A percentile compares a stretch with the other conserved stretches of the same genome.
Evolutionary conservation across 75 land plant species (phyloP).

Genomic region (Sequoia sempervirens): DNA sequence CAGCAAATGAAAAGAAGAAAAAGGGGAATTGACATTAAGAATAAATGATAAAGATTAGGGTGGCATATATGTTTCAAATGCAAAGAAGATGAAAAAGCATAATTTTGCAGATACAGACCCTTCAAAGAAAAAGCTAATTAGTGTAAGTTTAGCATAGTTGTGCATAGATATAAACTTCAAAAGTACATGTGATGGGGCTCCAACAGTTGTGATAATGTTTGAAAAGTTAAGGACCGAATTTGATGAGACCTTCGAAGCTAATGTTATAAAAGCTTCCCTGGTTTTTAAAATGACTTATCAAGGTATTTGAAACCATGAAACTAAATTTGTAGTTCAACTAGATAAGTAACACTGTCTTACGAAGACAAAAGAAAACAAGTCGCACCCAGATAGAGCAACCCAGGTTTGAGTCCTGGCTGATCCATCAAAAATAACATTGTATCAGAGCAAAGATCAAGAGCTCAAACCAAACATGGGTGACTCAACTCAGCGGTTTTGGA

Average conservation of each 20-base stretch:
- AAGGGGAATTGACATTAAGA: background rate
- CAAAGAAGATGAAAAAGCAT: background rate
- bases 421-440: background rate
- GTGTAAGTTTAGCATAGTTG: background rate
- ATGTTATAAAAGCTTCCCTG: background rate
- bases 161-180: background rate
- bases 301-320: background rate
- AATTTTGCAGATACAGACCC: background rate
- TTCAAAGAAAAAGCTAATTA: background rate
- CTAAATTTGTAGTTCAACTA: background rate
- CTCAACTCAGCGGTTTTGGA: no score
- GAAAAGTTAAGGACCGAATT: background rate
- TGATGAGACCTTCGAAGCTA: background rate
- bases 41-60: background rate
- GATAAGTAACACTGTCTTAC: no score
- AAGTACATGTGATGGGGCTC: background rate
- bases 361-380: background rate
- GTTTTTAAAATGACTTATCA: no score
- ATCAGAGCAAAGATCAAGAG: background rate
- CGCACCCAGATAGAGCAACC: background rate
- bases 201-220: background rate
- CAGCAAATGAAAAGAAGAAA: background rate
- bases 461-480: background rate
- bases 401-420: background rate
- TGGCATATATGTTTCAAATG: background rate